phyloP scores from a whole-genome alignment of 257 asterid species.

The Petrea volubilis region DNA sequence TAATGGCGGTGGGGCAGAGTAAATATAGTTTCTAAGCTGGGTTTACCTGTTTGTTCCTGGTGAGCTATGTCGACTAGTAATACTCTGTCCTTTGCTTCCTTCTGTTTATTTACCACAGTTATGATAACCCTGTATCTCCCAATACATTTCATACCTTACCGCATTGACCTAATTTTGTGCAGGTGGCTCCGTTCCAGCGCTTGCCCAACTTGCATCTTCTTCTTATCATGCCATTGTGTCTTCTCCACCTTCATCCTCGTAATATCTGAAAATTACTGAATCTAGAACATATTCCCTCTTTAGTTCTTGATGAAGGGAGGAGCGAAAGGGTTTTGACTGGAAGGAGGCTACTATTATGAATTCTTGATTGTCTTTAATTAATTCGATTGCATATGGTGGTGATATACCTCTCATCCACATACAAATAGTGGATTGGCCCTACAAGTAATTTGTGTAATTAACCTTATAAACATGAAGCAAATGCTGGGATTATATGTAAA shows the following conservation, averaged over 20 bases:
- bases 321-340: neutral
- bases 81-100: constrained; percentile 1
- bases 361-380: neutral
- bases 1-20: neutral
- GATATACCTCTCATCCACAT: neutral
- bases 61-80: neutral
- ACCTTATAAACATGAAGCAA: neutral
- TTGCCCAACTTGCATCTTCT: constrained; percentile 84
- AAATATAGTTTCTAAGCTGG: neutral
- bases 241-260: constrained; percentile 53
- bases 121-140: neutral
- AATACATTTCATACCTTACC: constrained; percentile 9
- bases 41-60: neutral
- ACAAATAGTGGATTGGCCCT: neutral
- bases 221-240: constrained; percentile 70
- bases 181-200: constrained; percentile 96
- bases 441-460: constrained; percentile 20
- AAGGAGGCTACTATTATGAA: neutral
- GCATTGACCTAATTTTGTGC: constrained; percentile 27
- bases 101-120: constrained; percentile 10
- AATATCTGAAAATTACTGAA: constrained; percentile 34
- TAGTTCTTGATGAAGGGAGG: constrained; percentile 13
- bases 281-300: constrained; percentile 31
- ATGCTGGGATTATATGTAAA: neutral
- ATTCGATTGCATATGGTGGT: neutral